Conservation (phyloP, 495 filamentous ascomycete species). For the Sordaria brevicollis region DNA sequence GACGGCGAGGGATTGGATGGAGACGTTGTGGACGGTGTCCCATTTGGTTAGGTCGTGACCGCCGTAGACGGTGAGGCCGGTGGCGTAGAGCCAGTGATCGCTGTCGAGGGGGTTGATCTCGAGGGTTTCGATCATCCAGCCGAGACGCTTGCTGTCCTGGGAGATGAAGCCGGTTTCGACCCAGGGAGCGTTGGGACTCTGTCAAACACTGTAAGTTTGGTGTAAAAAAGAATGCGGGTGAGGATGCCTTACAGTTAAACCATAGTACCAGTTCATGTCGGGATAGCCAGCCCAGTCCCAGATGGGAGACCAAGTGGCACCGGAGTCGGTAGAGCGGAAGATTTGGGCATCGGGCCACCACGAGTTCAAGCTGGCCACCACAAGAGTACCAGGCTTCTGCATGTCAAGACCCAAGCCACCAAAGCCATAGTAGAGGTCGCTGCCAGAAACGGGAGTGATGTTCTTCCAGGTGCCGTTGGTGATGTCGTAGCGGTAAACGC, state of each 20-base stretch:
- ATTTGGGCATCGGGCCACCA: conserved; percentile 51
- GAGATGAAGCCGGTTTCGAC: conserved; percentile 36
- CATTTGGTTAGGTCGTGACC: conserved; percentile 40
- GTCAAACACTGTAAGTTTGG: conserved; percentile 8
- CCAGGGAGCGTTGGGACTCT: conserved; percentile 37
- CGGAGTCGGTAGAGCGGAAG: conserved; percentile 43
- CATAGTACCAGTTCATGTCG: conserved; percentile 33
- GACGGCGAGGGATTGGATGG: conserved; percentile 41
- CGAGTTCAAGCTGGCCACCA: conserved; percentile 45
- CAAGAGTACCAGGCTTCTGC: conserved; percentile 42
- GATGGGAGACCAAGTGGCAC: conserved; percentile 39
- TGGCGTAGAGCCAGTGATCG: conserved; percentile 51
- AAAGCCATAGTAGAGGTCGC: conserved; percentile 39
- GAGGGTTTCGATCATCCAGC: conserved; percentile 55
- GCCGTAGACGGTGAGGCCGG: conserved; percentile 46
- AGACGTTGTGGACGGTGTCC: conserved; percentile 40
- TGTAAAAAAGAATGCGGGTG: conserved; percentile 6
- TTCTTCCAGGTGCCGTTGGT: conserved; percentile 39
- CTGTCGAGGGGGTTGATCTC: conserved; percentile 50
- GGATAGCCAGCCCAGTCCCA: conserved; percentile 45
- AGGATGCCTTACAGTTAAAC: conserved; percentile 26
- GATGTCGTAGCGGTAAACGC: conserved; percentile 43
- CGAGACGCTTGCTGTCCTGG: conserved; percentile 39
- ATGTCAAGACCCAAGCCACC: conserved; percentile 46
- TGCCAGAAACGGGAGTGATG: conserved; percentile 40